Evolutionary conservation across 2,329 filamentous ascomycete genomes (phyloP).

Genomic region (Aspergillus amoenus): DNA sequence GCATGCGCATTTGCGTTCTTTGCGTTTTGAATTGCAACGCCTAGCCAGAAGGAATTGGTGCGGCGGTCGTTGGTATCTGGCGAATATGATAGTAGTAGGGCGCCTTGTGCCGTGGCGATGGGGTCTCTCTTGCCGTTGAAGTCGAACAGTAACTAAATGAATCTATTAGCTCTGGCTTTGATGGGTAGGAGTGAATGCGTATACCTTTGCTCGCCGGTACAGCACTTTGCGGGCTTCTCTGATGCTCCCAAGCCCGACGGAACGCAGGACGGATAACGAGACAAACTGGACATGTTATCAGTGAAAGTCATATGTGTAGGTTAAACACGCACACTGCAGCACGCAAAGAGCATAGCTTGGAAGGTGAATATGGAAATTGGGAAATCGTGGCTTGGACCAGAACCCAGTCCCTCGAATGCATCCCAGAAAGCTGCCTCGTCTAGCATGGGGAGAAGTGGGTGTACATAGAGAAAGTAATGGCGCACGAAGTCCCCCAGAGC

Average conservation of each 20-base stretch:
- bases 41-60: not conserved
- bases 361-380: not conserved
- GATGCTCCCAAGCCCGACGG: not conserved
- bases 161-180: no score
- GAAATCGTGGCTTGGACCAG: not conserved
- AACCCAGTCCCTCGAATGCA: not conserved
- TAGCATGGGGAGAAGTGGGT: not conserved
- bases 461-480: not conserved
- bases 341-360: slow-evolving; percentile 1
- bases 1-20: not conserved
- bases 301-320: not conserved
- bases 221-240: not conserved
- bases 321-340: not conserved
- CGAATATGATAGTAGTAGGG: not conserved
- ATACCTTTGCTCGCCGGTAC: not conserved
- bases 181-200: not conserved
- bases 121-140: not conserved
- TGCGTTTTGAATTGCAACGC: not conserved
- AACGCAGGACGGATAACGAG: not conserved
- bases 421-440: slow-evolving; percentile 1
- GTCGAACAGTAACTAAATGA: not conserved
- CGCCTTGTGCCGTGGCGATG: not conserved
- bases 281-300: not conserved
- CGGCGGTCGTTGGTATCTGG: not conserved
- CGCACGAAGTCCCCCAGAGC: not conserved